Evolutionary conservation across 1,139 yeast species (phyloP).

Genomic region (Pichia sp.): DNA sequence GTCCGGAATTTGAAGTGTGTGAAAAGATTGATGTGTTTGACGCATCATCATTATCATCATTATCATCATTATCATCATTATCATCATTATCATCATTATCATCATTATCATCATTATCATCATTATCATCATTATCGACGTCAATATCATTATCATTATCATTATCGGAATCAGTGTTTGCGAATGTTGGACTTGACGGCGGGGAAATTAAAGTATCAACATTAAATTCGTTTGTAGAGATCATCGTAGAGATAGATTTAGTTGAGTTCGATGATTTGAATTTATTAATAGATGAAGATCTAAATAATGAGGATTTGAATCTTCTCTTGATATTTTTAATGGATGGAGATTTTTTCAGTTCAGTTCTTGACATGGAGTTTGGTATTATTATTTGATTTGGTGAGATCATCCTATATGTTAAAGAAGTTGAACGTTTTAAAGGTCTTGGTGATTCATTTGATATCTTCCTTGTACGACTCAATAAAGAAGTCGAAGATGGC

Average conservation of each 20-base stretch:
- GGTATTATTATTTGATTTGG: slow-evolving; percentile 16
- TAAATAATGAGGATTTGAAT: slow-evolving; percentile 5
- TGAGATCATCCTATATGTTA: slow-evolving; percentile 20
- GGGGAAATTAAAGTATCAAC: slow-evolving; percentile 2
- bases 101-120: no score
- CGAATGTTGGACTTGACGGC: slow-evolving; percentile 1
- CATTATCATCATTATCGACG: not conserved
- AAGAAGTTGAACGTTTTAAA: slow-evolving; percentile 24
- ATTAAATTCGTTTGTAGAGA: not conserved
- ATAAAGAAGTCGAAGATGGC: slow-evolving; percentile 6
- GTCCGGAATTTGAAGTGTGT: slow-evolving; percentile 1
- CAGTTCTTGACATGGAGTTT: not conserved
- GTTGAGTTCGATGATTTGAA: not conserved
- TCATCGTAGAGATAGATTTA: not conserved
- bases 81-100: slow-evolving; percentile 1
- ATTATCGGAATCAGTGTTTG: not conserved
- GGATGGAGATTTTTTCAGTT: slow-evolving; percentile 7
- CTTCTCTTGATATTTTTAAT: slow-evolving; percentile 7
- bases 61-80: slow-evolving; percentile 1
- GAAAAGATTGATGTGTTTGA: slow-evolving; percentile 8
- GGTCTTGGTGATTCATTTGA: slow-evolving; percentile 21
- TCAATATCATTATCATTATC: slow-evolving; percentile 4
- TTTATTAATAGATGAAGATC: not conserved
- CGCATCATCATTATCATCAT: slow-evolving; percentile 4
- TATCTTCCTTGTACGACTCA: slow-evolving; percentile 15